These are phyloP conservation scores for Amanita inopinata DNA, from an alignment of 768 basidiomycete genomes.

Conservation along the genomic window DNA sequence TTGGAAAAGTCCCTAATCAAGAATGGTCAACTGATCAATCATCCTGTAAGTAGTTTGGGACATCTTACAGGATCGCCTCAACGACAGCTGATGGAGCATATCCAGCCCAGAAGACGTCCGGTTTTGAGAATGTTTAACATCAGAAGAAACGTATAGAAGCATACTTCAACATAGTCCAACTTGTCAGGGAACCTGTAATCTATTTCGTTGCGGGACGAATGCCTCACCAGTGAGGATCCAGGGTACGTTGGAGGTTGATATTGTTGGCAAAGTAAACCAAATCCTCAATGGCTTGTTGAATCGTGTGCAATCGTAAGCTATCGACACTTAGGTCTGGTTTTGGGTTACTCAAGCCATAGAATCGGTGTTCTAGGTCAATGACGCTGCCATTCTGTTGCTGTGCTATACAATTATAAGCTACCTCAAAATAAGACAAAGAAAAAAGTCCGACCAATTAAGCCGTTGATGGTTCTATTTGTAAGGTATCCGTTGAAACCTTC, in stretches of 20 bases:
- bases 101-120: constrained; percentile 53
- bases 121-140: constrained; percentile 22
- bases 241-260: constrained; percentile 44
- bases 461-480: constrained; percentile 54
- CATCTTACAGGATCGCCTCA: constrained; percentile 46
- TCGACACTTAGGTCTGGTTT: constrained; percentile 45
- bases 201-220: too few species aligned
- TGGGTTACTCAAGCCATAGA: constrained; percentile 71
- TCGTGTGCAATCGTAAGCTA: constrained; percentile 51
- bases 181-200: constrained; percentile 37
- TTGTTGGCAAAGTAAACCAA: constrained; percentile 61
- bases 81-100: constrained; percentile 62
- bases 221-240: constrained; percentile 44
- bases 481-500: constrained; percentile 44
- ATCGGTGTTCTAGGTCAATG: constrained; percentile 63
- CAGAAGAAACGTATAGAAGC: constrained; percentile 12
- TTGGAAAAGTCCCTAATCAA: constrained; percentile 44
- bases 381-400: constrained; percentile 56
- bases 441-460: constrained; percentile 32
- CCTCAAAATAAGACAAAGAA: too few species aligned
- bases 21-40: not conserved
- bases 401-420: too few species aligned
- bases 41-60: not conserved
- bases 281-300: constrained; percentile 70
- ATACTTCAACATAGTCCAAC: constrained; percentile 64